A percentile compares a stretch with the other conserved stretches of the same genome.
These are phyloP conservation scores for Backusella macrospora DNA, from an alignment of 192 early-diverging fungal genomes.

Conservation along the genomic window DNA sequence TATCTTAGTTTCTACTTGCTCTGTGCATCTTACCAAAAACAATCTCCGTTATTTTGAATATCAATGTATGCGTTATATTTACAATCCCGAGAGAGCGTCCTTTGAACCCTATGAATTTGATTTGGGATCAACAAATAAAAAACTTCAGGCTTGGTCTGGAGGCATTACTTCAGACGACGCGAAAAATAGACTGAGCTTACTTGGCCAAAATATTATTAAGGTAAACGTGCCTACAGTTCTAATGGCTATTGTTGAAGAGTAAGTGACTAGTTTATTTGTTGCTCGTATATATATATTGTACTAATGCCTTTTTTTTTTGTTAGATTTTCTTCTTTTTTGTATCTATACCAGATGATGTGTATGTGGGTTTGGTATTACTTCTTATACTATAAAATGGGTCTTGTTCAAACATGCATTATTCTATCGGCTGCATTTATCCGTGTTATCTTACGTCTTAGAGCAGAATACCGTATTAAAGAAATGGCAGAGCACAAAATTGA, in stretches of 20 bases:
- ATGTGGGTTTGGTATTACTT: conserved; percentile 73
- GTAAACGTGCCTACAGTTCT: conserved; percentile 55
- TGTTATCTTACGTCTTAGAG: conserved; percentile 52
- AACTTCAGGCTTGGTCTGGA: conserved; percentile 43
- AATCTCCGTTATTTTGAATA: conserved; percentile 68
- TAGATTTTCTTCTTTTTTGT: conserved; percentile 54
- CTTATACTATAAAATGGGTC: conserved; percentile 64
- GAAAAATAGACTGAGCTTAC: conserved; percentile 47
- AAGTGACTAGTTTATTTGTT: neutral
- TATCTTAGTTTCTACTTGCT: conserved; percentile 46
- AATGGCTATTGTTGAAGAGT: conserved; percentile 58
- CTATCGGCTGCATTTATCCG: conserved; percentile 61
- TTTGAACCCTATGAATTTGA: conserved; percentile 63
- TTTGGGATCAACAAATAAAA: conserved; percentile 61
- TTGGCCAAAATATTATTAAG: conserved; percentile 69
- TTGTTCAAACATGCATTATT: conserved; percentile 61
- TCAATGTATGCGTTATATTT: conserved; percentile 79
- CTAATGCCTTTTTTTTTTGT: neutral
- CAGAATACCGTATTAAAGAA: conserved; percentile 58
- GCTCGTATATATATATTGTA: neutral
- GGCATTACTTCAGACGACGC: conserved; percentile 63
- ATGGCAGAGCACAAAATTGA: conserved; percentile 57
- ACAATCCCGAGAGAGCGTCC: conserved; percentile 41
- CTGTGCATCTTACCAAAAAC: conserved; percentile 43
- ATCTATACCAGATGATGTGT: conserved; percentile 70